Evolutionary conservation across 2,329 filamentous ascomycete species (phyloP).

Genomic region (Colletotrichum coccodes): DNA sequence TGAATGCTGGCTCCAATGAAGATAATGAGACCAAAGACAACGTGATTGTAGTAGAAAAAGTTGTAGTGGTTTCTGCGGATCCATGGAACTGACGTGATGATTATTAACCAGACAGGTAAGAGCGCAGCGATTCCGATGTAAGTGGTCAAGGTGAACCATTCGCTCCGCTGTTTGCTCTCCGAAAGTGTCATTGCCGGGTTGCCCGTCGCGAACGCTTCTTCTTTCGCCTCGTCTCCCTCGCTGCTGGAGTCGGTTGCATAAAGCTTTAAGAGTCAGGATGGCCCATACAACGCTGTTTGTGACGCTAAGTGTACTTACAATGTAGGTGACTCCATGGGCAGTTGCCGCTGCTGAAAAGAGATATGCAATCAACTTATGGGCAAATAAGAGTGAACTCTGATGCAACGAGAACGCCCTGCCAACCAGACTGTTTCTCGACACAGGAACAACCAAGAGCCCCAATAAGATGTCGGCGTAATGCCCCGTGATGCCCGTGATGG

Average conservation of each 20-base stretch:
- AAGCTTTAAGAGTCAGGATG: background rate
- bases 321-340: conserved; percentile 28
- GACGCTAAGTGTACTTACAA: conserved; percentile 3
- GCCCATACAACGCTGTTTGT: background rate
- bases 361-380: conserved; percentile 26
- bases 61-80: conserved; percentile 32
- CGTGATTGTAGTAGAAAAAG: conserved; percentile 32
- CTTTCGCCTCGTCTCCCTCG: conserved; percentile 10
- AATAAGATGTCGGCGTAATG: conserved; percentile 33
- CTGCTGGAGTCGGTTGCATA: conserved; percentile 1
- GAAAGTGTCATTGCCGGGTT: conserved; percentile 30
- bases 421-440: conserved; percentile 31
- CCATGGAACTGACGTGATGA: conserved; percentile 25
- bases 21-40: conserved; percentile 11
- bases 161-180: conserved; percentile 7
- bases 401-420: conserved; percentile 27
- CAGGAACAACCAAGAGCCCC: conserved; percentile 29
- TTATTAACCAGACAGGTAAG: conserved; percentile 10
- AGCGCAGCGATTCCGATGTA: conserved; percentile 26
- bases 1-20: conserved; percentile 26
- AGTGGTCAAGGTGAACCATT: conserved; percentile 15
- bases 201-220: conserved; percentile 23
- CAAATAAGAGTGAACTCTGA: conserved; percentile 31
- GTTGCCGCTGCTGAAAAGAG: conserved; percentile 1
- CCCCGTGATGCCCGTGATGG: conserved; percentile 27